Conservation (phyloP, 2,329 filamentous ascomycete genomes). For the Colletotrichum eremochloae region DNA sequence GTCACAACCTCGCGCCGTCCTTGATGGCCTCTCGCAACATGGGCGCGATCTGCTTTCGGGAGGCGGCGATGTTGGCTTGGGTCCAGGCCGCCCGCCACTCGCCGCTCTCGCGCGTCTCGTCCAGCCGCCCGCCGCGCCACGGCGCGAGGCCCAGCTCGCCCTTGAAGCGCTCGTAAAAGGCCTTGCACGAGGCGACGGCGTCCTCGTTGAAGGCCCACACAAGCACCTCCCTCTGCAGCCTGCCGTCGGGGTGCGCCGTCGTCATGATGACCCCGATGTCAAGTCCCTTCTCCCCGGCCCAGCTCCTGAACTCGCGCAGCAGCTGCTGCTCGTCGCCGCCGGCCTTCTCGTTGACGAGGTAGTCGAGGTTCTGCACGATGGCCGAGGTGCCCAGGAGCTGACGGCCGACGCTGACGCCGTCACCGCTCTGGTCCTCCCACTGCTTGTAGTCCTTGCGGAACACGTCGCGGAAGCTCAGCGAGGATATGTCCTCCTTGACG, state of each 20-base stretch:
- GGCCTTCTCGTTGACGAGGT: conserved; percentile 69
- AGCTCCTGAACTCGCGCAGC: conserved; percentile 62
- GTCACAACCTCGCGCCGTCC: conserved; percentile 10
- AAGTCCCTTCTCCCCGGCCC: conserved; percentile 69
- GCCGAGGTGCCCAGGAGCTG: conserved; percentile 72
- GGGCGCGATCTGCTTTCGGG: conserved; percentile 78
- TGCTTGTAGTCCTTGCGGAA: conserved; percentile 88
- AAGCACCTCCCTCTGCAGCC: conserved; percentile 76
- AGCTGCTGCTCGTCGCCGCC: conserved; percentile 59
- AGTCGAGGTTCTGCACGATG: conserved; percentile 73
- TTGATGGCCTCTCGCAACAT: conserved; percentile 71
- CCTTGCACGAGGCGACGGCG: conserved; percentile 63
- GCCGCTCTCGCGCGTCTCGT: conserved; percentile 52
- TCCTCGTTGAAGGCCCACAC: conserved; percentile 71
- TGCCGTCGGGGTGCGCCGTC: conserved; percentile 65
- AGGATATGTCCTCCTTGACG: conserved; percentile 77
- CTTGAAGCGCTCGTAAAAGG: conserved; percentile 63
- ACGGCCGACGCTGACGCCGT: background rate
- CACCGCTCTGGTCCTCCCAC: conserved; percentile 70
- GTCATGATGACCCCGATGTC: conserved; percentile 79
- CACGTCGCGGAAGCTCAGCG: conserved; percentile 73
- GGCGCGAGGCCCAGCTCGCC: conserved; percentile 68
- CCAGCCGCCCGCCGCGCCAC: conserved; percentile 65
- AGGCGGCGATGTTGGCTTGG: conserved; percentile 72
- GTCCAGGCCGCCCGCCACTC: conserved; percentile 74